Base-by-base conservation (phyloP, 148 eudicot species). In the Diospyros lotus region DNA sequence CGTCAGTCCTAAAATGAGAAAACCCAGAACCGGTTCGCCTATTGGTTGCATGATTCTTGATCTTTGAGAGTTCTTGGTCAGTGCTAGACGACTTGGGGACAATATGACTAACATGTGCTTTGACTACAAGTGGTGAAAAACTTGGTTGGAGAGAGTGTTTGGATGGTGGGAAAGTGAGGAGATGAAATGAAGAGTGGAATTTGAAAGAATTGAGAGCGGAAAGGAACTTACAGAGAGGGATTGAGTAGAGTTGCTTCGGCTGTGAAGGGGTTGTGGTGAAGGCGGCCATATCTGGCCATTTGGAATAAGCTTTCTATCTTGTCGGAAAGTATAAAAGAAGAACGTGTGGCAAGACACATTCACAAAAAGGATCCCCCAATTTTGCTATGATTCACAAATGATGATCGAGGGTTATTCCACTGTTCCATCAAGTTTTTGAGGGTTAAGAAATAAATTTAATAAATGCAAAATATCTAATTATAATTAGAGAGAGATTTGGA, bases 241-340 rank as follows among this genome's bases (percentile, higher is more conserved):
- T 15, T 13, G 90, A 78, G 77, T 66, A 71, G 73, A 83, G 76
- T 65, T 86, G 86, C 66, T 81, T 79, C 80, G 78, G 81, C 66
- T 78, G 92, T 6, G 78, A 70, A 42, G 87, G 83, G 78, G 77
- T 79, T 76, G 79, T 75, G 79, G 82, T 79, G 45, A 83, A 73
- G 84, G 82, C 79, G 85, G 88, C 90, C 97, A 92, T 93, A 73
- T 82, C 87, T 86, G 91, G 88, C 90, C 88, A 86, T 90, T 28
- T 85, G 69, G 55, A 40, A 54, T 28, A 72, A 65, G 50, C 41
- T 44, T 76, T 72, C 59, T 66, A 56, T 61, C 76, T 17, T 28
- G 28, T 28, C 28, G 28, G 28, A 28, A 28, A 28, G 0, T 28
- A 28, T 28, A 28, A 28, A 28, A 28, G 28, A 0, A 28, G 28